phyloP scores from a whole-genome alignment of 177 flowering plant genomes.

The Telopea speciosissima region DNA sequence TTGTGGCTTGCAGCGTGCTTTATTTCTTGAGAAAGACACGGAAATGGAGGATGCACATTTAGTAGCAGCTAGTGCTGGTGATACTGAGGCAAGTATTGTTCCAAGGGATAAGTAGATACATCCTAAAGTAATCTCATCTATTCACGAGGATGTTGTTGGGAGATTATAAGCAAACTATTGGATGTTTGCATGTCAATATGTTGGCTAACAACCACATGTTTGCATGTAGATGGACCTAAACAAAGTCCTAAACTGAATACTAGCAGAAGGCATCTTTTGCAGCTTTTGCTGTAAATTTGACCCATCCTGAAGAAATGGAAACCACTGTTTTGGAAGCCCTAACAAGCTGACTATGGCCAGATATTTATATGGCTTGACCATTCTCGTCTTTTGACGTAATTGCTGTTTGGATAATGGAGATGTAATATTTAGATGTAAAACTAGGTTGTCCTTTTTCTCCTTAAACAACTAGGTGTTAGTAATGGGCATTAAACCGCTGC shows the following conservation, averaged over 20 bases:
- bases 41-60: constrained; percentile 95
- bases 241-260: not conserved
- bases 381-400: not conserved
- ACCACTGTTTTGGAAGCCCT: not conserved
- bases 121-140: not conserved
- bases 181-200: not conserved
- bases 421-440: not conserved
- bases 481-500: not conserved
- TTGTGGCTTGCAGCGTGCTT: constrained; percentile 58
- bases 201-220: too few relatives aligned
- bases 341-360: not conserved
- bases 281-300: not conserved
- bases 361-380: not conserved
- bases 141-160: not conserved
- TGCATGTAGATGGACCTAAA: too few relatives aligned
- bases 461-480: not conserved
- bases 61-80: constrained; percentile 92
- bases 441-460: not conserved
- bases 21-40: constrained; percentile 77
- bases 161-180: not conserved
- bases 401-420: not conserved
- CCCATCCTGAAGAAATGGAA: not conserved
- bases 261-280: not conserved
- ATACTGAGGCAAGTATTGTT: constrained; percentile 60
- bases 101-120: not conserved